These are phyloP conservation scores for Leptodermis oblonga DNA, from an alignment of 257 asterid genomes.

Conservation along the genomic window DNA sequence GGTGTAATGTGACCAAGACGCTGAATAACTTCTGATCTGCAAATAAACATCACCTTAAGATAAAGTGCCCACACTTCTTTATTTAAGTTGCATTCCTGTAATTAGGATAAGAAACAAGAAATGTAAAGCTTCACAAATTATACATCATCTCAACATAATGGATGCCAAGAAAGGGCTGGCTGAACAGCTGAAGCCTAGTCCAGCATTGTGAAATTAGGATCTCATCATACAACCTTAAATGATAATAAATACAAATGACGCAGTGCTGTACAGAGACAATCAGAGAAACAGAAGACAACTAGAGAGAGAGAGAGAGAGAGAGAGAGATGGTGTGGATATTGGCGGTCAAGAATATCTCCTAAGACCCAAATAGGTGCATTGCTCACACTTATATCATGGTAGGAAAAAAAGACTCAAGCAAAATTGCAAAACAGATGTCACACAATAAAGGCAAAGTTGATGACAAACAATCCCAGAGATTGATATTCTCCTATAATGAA, in stretches of 20 bases:
- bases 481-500: neutral
- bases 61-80: neutral
- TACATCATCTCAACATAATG: neutral
- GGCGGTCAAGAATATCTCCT: neutral
- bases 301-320: neutral
- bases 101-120: neutral
- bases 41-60: slow-evolving; percentile 20
- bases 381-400: neutral
- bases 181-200: neutral
- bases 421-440: neutral
- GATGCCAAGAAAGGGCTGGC: slow-evolving; percentile 2
- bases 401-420: neutral
- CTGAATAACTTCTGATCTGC: slow-evolving; percentile 91
- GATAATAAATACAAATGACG: neutral
- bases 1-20: slow-evolving; percentile 95
- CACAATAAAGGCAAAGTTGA: neutral
- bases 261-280: neutral
- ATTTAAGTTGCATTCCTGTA: neutral
- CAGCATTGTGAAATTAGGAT: neutral
- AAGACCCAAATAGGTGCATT: neutral
- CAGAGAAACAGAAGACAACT: neutral
- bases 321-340: neutral
- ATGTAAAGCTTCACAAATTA: neutral
- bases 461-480: neutral
- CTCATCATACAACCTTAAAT: neutral